A percentile compares a stretch with the other conserved stretches of the same genome.
Evolutionary conservation across 148 eudicot species (phyloP).

Genomic region (Pharnaceum exiguum): DNA sequence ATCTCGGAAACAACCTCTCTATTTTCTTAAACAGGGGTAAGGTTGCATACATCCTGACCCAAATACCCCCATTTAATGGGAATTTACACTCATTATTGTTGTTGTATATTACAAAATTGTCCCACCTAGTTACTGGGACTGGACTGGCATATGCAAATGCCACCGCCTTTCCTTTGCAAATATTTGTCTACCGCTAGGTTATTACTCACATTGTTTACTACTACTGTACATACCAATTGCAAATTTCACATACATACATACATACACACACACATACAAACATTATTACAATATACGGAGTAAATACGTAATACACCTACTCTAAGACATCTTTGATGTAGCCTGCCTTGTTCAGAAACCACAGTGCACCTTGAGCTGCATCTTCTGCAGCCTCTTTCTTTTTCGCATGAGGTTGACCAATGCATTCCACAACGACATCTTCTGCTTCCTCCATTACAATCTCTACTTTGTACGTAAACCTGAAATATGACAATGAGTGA

Average conservation of each 20-base stretch:
- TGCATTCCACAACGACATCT: slow-evolving; percentile 37
- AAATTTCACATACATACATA: too few relatives aligned
- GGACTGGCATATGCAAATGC: too few relatives aligned
- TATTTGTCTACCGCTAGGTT: too few relatives aligned
- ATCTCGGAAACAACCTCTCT: too few relatives aligned
- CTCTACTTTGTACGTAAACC: slow-evolving; percentile 62
- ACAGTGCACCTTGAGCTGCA: slow-evolving; percentile 79
- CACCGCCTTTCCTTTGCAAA: not conserved
- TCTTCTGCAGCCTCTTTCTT: slow-evolving; percentile 81
- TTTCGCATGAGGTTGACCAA: slow-evolving; percentile 41
- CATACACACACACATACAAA: too few relatives aligned
- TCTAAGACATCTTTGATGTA: slow-evolving; percentile 22
- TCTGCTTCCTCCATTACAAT: slow-evolving; percentile 42
- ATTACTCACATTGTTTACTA: not conserved
- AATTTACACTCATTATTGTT: too few relatives aligned
- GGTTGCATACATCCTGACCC: too few relatives aligned
- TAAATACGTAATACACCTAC: not conserved
- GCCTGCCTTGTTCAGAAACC: slow-evolving; percentile 58
- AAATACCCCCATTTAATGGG: too few relatives aligned
- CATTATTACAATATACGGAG: not conserved
- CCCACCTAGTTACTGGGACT: too few relatives aligned
- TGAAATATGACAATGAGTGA: slow-evolving; percentile 31
- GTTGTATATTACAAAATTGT: too few relatives aligned
- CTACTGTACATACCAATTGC: not conserved
- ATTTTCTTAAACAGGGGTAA: too few relatives aligned